phyloP scores from a whole-genome alignment of 768 basidiomycete species.

The button mushroom (Agaricus bisporus) region DNA sequence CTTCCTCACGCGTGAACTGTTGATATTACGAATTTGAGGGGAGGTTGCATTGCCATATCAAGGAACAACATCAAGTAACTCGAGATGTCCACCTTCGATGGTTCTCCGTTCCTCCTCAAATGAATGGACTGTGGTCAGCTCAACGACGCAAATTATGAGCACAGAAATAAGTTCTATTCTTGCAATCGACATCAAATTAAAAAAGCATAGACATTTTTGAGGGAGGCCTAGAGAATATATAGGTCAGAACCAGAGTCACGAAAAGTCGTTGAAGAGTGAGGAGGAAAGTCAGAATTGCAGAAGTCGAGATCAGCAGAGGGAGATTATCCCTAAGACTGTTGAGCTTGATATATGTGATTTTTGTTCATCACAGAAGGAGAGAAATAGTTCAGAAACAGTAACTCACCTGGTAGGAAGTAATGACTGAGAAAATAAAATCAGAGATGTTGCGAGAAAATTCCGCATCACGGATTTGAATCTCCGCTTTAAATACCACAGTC shows the following conservation, averaged over 20 bases:
- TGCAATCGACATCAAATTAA: no score
- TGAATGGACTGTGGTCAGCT: no score
- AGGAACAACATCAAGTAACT: no score
- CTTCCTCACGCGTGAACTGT: no score
- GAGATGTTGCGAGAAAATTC: background rate
- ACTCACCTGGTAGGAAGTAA: slow-evolving; percentile 1
- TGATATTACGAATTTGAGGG: no score
- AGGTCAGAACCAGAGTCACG: background rate
- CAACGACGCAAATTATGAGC: no score
- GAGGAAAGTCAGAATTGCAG: slow-evolving; percentile 49
- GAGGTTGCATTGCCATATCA: no score
- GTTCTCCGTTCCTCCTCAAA: no score
- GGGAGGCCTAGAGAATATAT: background rate
- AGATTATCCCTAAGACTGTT: slow-evolving; percentile 49
- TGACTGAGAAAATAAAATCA: background rate
- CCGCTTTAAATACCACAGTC: slow-evolving; percentile 13
- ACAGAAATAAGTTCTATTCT: no score
- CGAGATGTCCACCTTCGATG: no score
- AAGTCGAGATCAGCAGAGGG: slow-evolving; percentile 46
- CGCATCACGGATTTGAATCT: slow-evolving; percentile 13
- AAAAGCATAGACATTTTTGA: background rate
- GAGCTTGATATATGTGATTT: slow-evolving; percentile 59
- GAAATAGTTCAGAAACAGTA: background rate
- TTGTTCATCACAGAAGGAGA: slow-evolving; percentile 39
- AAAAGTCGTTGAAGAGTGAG: background rate